These are phyloP conservation scores for Hyphopichia burtonii DNA, from an alignment of 1,139 yeast species.

Conservation along the genomic window DNA sequence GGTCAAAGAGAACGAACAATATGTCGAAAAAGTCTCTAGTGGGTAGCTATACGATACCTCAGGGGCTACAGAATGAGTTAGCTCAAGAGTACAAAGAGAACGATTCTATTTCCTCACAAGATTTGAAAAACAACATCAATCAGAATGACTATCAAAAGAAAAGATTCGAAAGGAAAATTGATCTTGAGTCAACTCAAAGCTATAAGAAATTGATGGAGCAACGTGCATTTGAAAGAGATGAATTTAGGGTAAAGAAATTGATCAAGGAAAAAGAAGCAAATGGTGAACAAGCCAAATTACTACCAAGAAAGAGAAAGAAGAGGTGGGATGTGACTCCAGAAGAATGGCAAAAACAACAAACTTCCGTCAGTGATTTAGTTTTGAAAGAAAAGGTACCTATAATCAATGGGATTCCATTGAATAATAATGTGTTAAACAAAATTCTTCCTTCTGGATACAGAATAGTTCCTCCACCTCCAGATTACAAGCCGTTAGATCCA, in stretches of 20 bases:
- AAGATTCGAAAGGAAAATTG: slow-evolving; percentile 23
- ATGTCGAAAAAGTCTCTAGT: slow-evolving; percentile 18
- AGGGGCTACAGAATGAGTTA: slow-evolving; percentile 23
- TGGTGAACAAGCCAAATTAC: slow-evolving; percentile 12
- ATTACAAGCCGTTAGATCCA: slow-evolving; percentile 35
- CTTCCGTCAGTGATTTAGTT: slow-evolving; percentile 1
- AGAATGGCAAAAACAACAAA: slow-evolving; percentile 19
- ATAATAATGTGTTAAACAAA: slow-evolving; percentile 49
- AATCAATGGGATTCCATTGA: slow-evolving; percentile 45
- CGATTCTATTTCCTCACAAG: slow-evolving; percentile 16
- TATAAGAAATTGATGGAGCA: slow-evolving; percentile 40
- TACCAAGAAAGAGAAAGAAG: slow-evolving; percentile 21
- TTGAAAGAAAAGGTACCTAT: slow-evolving; percentile 32
- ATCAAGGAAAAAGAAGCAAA: slow-evolving; percentile 15
- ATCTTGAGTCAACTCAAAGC: slow-evolving; percentile 19
- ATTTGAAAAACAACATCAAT: slow-evolving; percentile 18
- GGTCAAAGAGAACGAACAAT: not conserved
- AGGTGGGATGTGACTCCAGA: slow-evolving; percentile 40
- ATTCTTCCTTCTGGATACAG: slow-evolving; percentile 58
- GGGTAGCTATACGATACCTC: slow-evolving; percentile 35
- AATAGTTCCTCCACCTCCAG: slow-evolving; percentile 47
- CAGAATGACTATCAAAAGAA: slow-evolving; percentile 20
- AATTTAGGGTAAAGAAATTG: slow-evolving; percentile 18
- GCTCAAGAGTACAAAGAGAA: slow-evolving; percentile 22
- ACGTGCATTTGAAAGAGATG: slow-evolving; percentile 31